Evolutionary conservation across 2,329 filamentous ascomycete genomes (phyloP), one percentile per base, ranked within the genome.

Genomic region (Colletotrichum sp.): DNA sequence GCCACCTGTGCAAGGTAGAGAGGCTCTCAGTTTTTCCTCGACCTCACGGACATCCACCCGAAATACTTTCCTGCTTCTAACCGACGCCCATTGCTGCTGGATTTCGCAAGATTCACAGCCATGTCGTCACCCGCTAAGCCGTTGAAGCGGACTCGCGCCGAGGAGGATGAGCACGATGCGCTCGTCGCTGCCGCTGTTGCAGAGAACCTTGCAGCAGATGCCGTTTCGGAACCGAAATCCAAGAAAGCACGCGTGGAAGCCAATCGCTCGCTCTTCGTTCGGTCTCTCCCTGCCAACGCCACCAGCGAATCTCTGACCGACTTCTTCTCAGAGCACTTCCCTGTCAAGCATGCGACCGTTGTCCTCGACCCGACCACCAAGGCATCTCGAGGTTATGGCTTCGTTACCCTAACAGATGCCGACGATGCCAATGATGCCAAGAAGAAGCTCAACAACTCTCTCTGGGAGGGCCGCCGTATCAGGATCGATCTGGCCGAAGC

Each of bases 291-390:
- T 24, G 87, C 93, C 26, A 91, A 90, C 28, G 93, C 94, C 49
- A 99, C 96, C 39, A 95, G 92, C 82, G 96, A 98, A 81, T 90
- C 90, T 69, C 89, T 99, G 78, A 95, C 96, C 75, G 93, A 95
- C 75, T 94, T 96, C 85, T 99, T 99, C 86, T 99, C 97, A 8
- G 92, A 98, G 84, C 94, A 96, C 76, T 99, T 95, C 81, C 96
- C 98, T 9, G 92, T 99, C 83, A 99, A 98, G 85, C 96, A 99
- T 85, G 96, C 97, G 69, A 95, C 94, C n/a, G 96, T 98, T 6
- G 96, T 99, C 52, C 87, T 94, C 72, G 96, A 99, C 83, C 92
- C 94, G 18, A 89, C 93, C 78, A 98, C 96, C 3, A 98, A 98
- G 82, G 88, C 93, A 80, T 98, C 95, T 16, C 94, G 95, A 82